Conservation (phyloP, 1,139 yeast genomes). For the Starmera stellimalicola region DNA sequence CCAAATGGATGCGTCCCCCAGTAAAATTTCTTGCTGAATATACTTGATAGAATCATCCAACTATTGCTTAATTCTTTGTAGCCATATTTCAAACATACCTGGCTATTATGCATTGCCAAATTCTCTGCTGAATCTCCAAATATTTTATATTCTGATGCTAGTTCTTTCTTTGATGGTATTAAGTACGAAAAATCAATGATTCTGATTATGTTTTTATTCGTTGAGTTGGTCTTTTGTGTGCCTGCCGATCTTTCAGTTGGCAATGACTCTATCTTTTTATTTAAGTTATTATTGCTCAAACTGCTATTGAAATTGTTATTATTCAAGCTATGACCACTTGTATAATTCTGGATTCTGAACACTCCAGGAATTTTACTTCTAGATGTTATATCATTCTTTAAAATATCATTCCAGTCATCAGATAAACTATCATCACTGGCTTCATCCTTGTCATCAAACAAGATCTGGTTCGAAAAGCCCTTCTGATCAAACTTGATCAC, state of each 20-base stretch:
- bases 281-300: background rate
- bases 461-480: slow-evolving; percentile 26
- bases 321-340: too few species aligned
- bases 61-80: slow-evolving; percentile 58
- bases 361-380: slow-evolving; percentile 25
- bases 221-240: slow-evolving; percentile 7
- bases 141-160: slow-evolving; percentile 70
- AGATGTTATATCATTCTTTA: slow-evolving; percentile 26
- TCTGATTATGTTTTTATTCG: slow-evolving; percentile 40
- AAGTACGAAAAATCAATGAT: slow-evolving; percentile 60
- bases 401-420: slow-evolving; percentile 32
- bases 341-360: slow-evolving; percentile 15
- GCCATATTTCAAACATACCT: slow-evolving; percentile 61
- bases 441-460: slow-evolving; percentile 19
- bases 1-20: slow-evolving; percentile 89
- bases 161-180: slow-evolving; percentile 66
- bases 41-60: slow-evolving; percentile 53
- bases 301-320: slow-evolving; percentile 13
- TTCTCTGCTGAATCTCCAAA: slow-evolving; percentile 58
- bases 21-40: slow-evolving; percentile 29
- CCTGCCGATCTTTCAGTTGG: slow-evolving; percentile 14
- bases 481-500: slow-evolving; percentile 33
- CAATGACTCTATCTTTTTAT: slow-evolving; percentile 2
- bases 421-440: slow-evolving; percentile 28
- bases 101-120: slow-evolving; percentile 60